phyloP scores from a whole-genome alignment of 2,329 filamentous ascomycete genomes.

The Verticillium longisporum region DNA sequence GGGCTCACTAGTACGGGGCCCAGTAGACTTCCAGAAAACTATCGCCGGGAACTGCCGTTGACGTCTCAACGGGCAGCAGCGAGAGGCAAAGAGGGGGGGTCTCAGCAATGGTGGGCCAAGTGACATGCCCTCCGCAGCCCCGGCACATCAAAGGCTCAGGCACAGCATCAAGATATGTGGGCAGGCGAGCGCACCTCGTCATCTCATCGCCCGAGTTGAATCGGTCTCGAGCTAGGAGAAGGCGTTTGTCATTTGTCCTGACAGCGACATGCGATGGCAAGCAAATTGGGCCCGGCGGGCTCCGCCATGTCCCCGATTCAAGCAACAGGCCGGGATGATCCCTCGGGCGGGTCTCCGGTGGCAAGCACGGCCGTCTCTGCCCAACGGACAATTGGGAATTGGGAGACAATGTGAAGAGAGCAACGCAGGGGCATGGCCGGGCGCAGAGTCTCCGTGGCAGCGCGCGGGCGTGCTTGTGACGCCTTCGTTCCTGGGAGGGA shows the following conservation, averaged over 20 bases:
- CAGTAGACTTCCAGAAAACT: neutral
- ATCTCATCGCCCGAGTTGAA: neutral
- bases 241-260: neutral
- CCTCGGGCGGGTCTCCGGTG: neutral
- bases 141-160: neutral
- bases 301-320: neutral
- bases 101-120: too few species aligned
- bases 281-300: neutral
- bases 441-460: neutral
- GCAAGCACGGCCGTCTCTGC: conserved; percentile 1
- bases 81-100: neutral
- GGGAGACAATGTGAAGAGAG: neutral
- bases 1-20: neutral
- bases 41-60: neutral
- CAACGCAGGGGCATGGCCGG: neutral
- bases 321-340: neutral
- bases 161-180: neutral
- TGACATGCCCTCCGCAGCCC: neutral
- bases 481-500: neutral
- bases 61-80: neutral
- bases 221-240: neutral
- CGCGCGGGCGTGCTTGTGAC: neutral
- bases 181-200: neutral
- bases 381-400: neutral
- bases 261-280: neutral